Conservation (phyloP, 2,329 filamentous ascomycete species). For the Fusarium siculi region DNA sequence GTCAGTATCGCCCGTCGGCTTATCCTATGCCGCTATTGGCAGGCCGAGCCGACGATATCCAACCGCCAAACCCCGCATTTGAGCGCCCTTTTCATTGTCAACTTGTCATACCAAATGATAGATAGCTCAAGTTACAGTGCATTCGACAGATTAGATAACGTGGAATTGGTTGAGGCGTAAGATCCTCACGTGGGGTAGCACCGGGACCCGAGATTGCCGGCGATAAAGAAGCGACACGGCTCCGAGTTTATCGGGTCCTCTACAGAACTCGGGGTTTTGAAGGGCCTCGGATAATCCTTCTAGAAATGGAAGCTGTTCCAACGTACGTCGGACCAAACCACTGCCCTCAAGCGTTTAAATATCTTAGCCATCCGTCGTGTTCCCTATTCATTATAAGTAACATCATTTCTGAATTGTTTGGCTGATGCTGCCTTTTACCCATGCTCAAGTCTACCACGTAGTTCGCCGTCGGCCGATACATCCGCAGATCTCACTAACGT, state of each 20-base stretch:
- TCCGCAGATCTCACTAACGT: background rate
- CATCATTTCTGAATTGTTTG: too few relatives aligned
- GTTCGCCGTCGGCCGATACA: background rate
- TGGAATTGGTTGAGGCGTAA: background rate
- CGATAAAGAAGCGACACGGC: background rate
- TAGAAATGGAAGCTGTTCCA: background rate
- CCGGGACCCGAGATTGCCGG: background rate
- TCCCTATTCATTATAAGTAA: background rate
- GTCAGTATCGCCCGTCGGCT: slow-evolving; percentile 16
- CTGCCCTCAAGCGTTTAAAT: too few relatives aligned
- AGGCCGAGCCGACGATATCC: slow-evolving; percentile 29
- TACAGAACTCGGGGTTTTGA: background rate
- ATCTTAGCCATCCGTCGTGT: rapidly evolving
- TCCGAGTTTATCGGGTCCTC: background rate
- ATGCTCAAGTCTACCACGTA: background rate
- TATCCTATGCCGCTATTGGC: slow-evolving; percentile 10
- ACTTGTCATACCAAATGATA: slow-evolving; percentile 12
- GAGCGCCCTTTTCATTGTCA: slow-evolving; percentile 17
- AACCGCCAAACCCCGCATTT: slow-evolving; percentile 22
- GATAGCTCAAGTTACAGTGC: background rate
- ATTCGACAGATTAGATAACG: background rate
- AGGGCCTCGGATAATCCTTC: background rate
- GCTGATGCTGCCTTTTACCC: background rate
- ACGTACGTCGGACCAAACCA: too few relatives aligned
- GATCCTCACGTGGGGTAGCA: background rate